Evolutionary conservation across 2,329 filamentous ascomycete species (phyloP).

Genomic region (Plectosphaerella sp.): DNA sequence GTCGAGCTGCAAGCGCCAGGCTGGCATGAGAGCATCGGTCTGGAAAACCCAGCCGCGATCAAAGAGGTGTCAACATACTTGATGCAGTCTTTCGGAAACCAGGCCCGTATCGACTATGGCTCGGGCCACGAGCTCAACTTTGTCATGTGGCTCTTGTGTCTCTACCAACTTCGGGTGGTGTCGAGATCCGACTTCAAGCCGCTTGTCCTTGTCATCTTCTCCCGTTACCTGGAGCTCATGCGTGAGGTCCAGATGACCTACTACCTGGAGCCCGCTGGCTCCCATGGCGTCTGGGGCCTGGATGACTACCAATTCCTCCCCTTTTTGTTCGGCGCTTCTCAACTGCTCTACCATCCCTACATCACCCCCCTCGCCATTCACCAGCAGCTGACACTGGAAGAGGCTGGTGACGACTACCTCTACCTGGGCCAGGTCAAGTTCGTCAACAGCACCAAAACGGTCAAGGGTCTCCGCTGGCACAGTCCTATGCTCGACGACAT

Average conservation of each 20-base stretch:
- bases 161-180: slow-evolving; percentile 73
- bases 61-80: slow-evolving; percentile 78
- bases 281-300: slow-evolving; percentile 95
- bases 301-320: slow-evolving; percentile 98
- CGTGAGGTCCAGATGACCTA: slow-evolving; percentile 84
- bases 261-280: slow-evolving; percentile 94
- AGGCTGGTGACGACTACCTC: slow-evolving; percentile 76
- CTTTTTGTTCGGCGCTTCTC: slow-evolving; percentile 90
- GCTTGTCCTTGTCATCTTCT: slow-evolving; percentile 74
- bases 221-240: slow-evolving; percentile 81
- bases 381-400: slow-evolving; percentile 80
- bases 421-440: slow-evolving; percentile 92
- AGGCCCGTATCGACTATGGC: slow-evolving; percentile 87
- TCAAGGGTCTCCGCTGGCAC: slow-evolving; percentile 92
- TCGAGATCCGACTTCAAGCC: slow-evolving; percentile 62
- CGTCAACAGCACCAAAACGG: slow-evolving; percentile 94
- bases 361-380: slow-evolving; percentile 80
- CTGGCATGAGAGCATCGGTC: slow-evolving; percentile 62
- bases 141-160: slow-evolving; percentile 90
- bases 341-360: slow-evolving; percentile 79
- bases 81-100: slow-evolving; percentile 78
- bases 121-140: slow-evolving; percentile 98
- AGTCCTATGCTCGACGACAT: slow-evolving; percentile 99
- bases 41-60: slow-evolving; percentile 49
- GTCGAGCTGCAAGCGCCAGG: slow-evolving; percentile 47